phyloP scores from a whole-genome alignment of 768 basidiomycete species.

The Suillus cothurnatus region DNA sequence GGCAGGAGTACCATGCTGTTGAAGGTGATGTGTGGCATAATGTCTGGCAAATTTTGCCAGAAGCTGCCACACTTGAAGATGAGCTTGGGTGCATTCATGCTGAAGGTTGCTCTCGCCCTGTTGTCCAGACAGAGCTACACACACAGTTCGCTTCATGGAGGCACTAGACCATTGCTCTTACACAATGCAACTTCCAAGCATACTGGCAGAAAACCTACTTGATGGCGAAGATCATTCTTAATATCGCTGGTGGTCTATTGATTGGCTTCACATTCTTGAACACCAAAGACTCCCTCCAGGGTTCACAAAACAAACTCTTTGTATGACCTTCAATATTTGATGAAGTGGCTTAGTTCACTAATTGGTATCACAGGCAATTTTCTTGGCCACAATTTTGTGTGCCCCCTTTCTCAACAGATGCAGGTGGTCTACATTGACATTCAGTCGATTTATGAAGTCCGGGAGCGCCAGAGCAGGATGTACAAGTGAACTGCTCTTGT shows the following conservation, averaged over 20 bases:
- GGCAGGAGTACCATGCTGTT: conserved; percentile 64
- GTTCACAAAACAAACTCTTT: conserved; percentile 68
- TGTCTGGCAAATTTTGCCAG: conserved; percentile 57
- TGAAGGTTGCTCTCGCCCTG: conserved; percentile 45
- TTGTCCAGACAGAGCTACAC: conserved; percentile 39
- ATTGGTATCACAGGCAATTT: conserved; percentile 44
- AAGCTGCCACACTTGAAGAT: conserved; percentile 36
- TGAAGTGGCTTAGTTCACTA: not conserved
- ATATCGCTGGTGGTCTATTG: conserved; percentile 55
- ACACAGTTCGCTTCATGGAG: conserved; percentile 55
- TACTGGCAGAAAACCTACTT: conserved; percentile 63
- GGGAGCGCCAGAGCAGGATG: conserved; percentile 65
- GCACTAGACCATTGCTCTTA: conserved; percentile 47
- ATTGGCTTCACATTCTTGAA: conserved; percentile 67
- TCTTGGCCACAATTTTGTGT: conserved; percentile 53
- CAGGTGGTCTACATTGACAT: conserved; percentile 61
- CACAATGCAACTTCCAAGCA: conserved; percentile 45
- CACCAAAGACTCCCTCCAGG: conserved; percentile 53
- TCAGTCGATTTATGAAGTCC: conserved; percentile 64
- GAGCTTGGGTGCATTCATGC: conserved; percentile 51
- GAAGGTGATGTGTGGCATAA: conserved; percentile 70
- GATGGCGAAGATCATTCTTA: conserved; percentile 58
- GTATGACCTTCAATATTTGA: conserved; percentile 36
- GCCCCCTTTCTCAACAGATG: conserved; percentile 64
- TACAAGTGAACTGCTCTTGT: conserved; percentile 66